phyloP scores from a whole-genome alignment of 2,329 filamentous ascomycete genomes.

The Rutstroemia sydowiana region DNA sequence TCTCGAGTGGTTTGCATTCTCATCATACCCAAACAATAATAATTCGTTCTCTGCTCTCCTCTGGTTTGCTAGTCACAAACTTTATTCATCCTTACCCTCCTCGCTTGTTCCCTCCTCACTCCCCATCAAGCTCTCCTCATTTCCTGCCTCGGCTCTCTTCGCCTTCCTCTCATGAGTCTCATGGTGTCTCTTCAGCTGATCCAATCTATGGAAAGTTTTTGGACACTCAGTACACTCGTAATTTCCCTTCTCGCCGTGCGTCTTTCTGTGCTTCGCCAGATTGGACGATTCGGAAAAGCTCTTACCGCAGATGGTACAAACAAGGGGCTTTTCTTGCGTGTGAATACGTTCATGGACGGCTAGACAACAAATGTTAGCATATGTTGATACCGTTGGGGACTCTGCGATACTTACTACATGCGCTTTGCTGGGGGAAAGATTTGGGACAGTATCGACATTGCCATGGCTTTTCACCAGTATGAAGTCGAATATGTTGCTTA shows the following conservation, averaged over 20 bases:
- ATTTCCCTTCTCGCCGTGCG: constrained; percentile 46
- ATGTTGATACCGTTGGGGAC: not conserved
- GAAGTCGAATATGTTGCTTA: constrained; percentile 59
- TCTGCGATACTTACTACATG: constrained; percentile 44
- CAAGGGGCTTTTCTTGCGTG: constrained; percentile 55
- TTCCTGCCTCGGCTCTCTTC: not conserved
- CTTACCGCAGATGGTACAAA: constrained; percentile 51
- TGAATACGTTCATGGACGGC: constrained; percentile 63
- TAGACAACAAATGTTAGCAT: constrained; percentile 24
- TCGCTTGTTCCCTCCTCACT: not conserved
- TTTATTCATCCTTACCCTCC: not conserved
- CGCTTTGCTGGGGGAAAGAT: constrained; percentile 60
- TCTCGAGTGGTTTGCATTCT: too few species aligned
- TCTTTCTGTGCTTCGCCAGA: constrained; percentile 57
- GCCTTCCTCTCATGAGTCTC: constrained; percentile 26
- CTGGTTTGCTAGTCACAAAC: not conserved
- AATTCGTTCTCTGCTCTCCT: not conserved
- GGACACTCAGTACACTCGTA: constrained; percentile 47
- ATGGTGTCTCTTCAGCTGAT: constrained; percentile 52
- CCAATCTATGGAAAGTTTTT: constrained; percentile 51
- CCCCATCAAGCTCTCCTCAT: not conserved
- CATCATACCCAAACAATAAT: too few species aligned
- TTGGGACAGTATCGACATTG: constrained; percentile 47
- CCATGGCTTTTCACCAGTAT: constrained; percentile 59
- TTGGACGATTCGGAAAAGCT: constrained; percentile 60